Evolutionary conservation across 1,284 basidiomycete genomes (phyloP).

Genomic region (Thecaphora thlaspeos): DNA sequence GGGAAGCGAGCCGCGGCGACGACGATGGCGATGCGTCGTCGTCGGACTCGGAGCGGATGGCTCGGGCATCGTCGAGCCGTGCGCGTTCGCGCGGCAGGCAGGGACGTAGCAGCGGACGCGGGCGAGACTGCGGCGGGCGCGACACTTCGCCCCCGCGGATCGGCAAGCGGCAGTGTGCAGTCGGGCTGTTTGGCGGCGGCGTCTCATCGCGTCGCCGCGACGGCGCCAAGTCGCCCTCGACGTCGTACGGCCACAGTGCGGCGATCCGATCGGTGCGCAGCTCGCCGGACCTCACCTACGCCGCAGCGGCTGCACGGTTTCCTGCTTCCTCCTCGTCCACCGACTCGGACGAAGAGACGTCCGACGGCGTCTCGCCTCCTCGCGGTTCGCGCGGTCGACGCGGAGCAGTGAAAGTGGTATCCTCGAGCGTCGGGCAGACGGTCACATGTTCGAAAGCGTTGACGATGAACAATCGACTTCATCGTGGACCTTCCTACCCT

Average conservation of each 20-base stretch:
- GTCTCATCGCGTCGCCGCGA: slow-evolving; percentile 3
- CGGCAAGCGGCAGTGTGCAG: slow-evolving; percentile 32
- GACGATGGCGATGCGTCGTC: too few relatives aligned
- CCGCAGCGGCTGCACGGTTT: slow-evolving; percentile 10
- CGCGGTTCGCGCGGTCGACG: slow-evolving; percentile 33
- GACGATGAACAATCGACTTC: slow-evolving; percentile 13
- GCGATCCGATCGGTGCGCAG: slow-evolving; percentile 33
- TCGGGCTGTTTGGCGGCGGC: slow-evolving; percentile 40
- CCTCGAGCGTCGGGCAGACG: slow-evolving; percentile 22
- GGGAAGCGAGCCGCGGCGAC: too few relatives aligned
- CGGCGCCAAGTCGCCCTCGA: background rate
- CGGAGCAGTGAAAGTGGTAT: slow-evolving; percentile 37
- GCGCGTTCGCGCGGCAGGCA: background rate
- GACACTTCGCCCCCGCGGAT: slow-evolving; percentile 25
- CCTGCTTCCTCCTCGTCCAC: background rate
- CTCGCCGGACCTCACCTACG: slow-evolving; percentile 34
- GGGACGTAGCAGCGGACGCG: background rate
- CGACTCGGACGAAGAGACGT: background rate
- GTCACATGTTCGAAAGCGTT: slow-evolving; percentile 7
- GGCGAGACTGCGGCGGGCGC: slow-evolving; percentile 9
- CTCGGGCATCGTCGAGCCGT: background rate
- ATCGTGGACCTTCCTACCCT: slow-evolving; percentile 28
- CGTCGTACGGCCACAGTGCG: background rate
- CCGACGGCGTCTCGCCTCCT: slow-evolving; percentile 8
- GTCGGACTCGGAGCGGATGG: slow-evolving; percentile 10